phyloP scores from a whole-genome alignment of 2,329 filamentous ascomycete species.

The Aschersonia sp. region DNA sequence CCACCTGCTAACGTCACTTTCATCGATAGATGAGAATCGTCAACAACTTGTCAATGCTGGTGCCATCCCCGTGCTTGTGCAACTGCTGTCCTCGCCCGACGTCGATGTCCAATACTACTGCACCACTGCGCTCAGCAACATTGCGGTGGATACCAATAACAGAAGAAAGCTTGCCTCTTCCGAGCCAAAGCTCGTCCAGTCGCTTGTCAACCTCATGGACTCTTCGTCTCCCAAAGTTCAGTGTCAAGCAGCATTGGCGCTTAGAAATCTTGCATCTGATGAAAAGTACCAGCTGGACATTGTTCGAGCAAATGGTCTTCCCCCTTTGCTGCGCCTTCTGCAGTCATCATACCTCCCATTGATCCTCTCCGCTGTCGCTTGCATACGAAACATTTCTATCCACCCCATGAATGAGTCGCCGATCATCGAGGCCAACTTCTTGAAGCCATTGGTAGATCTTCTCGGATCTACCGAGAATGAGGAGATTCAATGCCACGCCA shows the following conservation, averaged over 20 bases:
- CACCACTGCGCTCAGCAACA: constrained; percentile 95
- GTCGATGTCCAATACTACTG: constrained; percentile 99
- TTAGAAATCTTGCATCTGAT: constrained; percentile 90
- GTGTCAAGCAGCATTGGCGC: constrained; percentile 86
- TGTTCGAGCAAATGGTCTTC: constrained; percentile 73
- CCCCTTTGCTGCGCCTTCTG: constrained; percentile 72
- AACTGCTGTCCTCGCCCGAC: constrained; percentile 81
- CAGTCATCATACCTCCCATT: constrained; percentile 93
- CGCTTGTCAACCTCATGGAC: constrained; percentile 90
- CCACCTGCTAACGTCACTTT: neutral
- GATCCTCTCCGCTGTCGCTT: constrained; percentile 91
- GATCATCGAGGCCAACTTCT: constrained; percentile 93
- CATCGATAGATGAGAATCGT: constrained; percentile 70
- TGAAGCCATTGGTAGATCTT: constrained; percentile 85
- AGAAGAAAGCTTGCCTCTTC: constrained; percentile 81
- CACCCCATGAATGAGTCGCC: constrained; percentile 95
- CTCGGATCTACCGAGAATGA: constrained; percentile 94
- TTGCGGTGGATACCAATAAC: constrained; percentile 86
- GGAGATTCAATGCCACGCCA: constrained; percentile 97
- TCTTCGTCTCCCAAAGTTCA: constrained; percentile 95
- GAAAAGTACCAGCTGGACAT: constrained; percentile 99
- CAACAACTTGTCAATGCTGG: constrained; percentile 95
- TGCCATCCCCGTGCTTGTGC: constrained; percentile 93
- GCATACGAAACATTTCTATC: constrained; percentile 97
- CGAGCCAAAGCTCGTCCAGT: constrained; percentile 83